Evolutionary conservation across 2,329 filamentous ascomycete species (phyloP).

Genomic region (Sarocladiaceae sp.): DNA sequence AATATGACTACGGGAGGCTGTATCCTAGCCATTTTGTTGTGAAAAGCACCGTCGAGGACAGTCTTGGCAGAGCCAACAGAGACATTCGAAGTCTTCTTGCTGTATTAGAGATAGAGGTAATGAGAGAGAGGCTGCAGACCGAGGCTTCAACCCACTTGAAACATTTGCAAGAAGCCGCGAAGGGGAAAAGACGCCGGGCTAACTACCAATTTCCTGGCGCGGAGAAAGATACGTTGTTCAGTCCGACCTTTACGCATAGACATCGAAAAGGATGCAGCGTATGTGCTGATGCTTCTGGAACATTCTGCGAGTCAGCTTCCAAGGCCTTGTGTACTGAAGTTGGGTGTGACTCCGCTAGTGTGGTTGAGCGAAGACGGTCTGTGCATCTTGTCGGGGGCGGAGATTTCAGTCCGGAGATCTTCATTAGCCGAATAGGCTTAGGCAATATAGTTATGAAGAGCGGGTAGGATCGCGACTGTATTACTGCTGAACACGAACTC

Average conservation of each 20-base stretch:
- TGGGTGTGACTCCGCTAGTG: not conserved
- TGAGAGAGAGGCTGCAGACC: not conserved
- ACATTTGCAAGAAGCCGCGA: not conserved
- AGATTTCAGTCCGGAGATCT: not conserved
- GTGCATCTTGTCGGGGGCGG: not conserved
- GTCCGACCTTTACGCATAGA: not conserved
- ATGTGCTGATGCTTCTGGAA: no score
- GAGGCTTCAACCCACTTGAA: not conserved
- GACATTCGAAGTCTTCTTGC: slow-evolving; percentile 24
- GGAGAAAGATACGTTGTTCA: not conserved
- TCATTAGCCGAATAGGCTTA: not conserved
- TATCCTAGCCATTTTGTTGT: slow-evolving; percentile 19
- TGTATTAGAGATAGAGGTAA: slow-evolving; percentile 12
- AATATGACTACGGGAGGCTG: slow-evolving; percentile 18
- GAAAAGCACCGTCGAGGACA: slow-evolving; percentile 22
- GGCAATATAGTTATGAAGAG: not conserved
- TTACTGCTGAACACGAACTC: slow-evolving; percentile 16
- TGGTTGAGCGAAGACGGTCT: not conserved
- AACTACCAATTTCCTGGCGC: not conserved
- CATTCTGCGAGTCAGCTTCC: no score
- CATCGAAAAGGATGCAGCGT: no score
- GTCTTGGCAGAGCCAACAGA: slow-evolving; percentile 20
- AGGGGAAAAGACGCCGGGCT: not conserved
- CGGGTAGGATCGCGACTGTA: slow-evolving; percentile 23
- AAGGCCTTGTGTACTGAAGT: not conserved